Conservation (phyloP, 139 green algal species). For the Chloropicon primus region DNA sequence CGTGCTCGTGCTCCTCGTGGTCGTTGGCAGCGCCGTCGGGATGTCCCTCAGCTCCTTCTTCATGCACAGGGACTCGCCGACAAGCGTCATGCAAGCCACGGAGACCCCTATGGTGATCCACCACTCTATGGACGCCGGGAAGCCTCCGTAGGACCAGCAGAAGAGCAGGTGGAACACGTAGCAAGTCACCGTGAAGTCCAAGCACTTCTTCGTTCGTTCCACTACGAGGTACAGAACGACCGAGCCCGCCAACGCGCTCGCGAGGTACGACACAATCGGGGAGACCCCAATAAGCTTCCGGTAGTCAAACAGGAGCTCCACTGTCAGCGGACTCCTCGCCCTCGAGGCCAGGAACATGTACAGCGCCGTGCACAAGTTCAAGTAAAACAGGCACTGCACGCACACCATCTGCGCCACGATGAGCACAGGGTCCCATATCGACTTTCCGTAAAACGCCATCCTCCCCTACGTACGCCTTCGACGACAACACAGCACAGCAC, state of each 20-base stretch:
- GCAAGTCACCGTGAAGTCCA: constrained; percentile 76
- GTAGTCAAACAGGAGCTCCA: constrained; percentile 46
- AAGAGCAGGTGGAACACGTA: constrained; percentile 66
- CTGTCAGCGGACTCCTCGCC: constrained; percentile 27
- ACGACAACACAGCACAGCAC: too few species aligned
- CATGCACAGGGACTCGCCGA: constrained; percentile 85
- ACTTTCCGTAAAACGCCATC: constrained; percentile 4
- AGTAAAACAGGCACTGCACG: constrained; percentile 69
- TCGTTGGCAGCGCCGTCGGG: constrained; percentile 20
- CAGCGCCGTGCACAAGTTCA: constrained; percentile 48
- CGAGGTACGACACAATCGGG: constrained; percentile 27
- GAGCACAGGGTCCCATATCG: constrained; percentile 57
- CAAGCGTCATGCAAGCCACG: constrained; percentile 53
- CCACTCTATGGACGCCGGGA: constrained; percentile 52
- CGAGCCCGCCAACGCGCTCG: constrained; percentile 34
- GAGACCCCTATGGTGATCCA: constrained; percentile 46
- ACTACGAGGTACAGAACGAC: constrained; percentile 55
- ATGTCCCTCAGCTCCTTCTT: constrained; percentile 80
- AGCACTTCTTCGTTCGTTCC: constrained; percentile 85
- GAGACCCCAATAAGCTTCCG: constrained; percentile 36
- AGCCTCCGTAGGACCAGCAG: constrained; percentile 34
- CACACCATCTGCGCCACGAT: constrained; percentile 67
- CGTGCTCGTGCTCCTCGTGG: not conserved
- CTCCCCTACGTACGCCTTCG: not conserved
- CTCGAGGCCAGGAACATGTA: constrained; percentile 40